phyloP scores from a whole-genome alignment of 2,329 filamentous ascomycete species.

The Coniochaeta sp. region DNA sequence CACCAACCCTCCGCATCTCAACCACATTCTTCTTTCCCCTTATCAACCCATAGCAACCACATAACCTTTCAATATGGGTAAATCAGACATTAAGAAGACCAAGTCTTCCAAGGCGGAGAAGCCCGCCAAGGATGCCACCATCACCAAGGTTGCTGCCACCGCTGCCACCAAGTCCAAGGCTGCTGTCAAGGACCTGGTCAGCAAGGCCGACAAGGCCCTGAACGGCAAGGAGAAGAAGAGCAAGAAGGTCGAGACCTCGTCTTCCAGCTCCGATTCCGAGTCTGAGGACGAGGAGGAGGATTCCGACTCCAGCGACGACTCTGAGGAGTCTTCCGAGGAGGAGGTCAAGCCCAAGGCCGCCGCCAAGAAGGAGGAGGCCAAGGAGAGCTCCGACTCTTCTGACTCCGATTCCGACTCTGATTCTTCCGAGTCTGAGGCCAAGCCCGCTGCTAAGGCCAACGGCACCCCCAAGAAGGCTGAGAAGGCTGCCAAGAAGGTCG shows the following conservation, averaged over 20 bases:
- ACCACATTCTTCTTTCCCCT: neutral
- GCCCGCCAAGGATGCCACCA: constrained; percentile 35
- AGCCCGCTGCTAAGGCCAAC: constrained; percentile 18
- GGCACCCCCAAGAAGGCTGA: constrained; percentile 22
- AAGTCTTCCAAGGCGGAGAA: constrained; percentile 19
- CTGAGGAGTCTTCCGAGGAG: constrained; percentile 19
- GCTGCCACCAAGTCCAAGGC: constrained; percentile 63
- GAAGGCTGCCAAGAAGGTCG: constrained; percentile 21
- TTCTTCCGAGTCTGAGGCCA: constrained; percentile 28
- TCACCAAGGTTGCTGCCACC: constrained; percentile 62
- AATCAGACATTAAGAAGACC: constrained; percentile 56
- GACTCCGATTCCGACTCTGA: constrained; percentile 31
- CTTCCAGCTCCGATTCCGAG: constrained; percentile 13
- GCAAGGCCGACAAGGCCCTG: constrained; percentile 36
- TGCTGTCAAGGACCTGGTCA: constrained; percentile 51
- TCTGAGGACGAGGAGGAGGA: constrained; percentile 19
- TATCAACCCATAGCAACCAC: constrained; percentile 4
- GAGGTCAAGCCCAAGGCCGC: constrained; percentile 26
- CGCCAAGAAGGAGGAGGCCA: constrained; percentile 4
- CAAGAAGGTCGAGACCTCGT: constrained; percentile 34
- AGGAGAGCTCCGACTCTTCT: constrained; percentile 22
- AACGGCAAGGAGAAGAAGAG: constrained; percentile 31
- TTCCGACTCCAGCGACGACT: constrained; percentile 22
- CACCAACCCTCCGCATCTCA: neutral
- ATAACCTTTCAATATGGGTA: constrained; percentile 45